phyloP scores from a whole-genome alignment of 306 rosid genomes.

The Arachis stenosperma region DNA sequence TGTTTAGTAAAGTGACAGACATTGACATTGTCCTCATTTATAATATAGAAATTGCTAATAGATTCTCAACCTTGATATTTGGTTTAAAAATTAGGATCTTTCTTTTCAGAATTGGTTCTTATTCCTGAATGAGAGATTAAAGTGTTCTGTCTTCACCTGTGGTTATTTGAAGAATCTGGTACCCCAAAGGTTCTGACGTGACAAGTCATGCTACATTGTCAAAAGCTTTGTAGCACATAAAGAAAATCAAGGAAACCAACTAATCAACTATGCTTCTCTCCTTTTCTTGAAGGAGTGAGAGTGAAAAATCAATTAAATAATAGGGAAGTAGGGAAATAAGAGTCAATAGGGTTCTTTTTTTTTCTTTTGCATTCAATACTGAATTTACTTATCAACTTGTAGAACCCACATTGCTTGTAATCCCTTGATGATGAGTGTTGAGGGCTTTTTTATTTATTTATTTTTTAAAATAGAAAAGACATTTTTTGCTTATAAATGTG shows the following conservation, averaged over 20 bases:
- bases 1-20: neutral
- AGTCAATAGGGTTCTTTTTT: neutral
- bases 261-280: too few species aligned
- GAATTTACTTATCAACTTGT: neutral
- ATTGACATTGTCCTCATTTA: neutral
- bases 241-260: too few species aligned
- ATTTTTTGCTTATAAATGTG: conserved; percentile 7
- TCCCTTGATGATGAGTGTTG: conserved; percentile 21
- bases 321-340: conserved; percentile 22
- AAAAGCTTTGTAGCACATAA: too few species aligned
- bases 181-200: too few species aligned
- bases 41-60: neutral
- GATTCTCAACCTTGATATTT: too few species aligned
- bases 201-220: too few species aligned
- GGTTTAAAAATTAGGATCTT: too few species aligned
- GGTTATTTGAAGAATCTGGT: too few species aligned
- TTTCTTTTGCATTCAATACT: too few species aligned
- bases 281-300: neutral
- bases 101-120: too few species aligned
- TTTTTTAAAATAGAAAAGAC: neutral
- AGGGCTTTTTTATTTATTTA: neutral
- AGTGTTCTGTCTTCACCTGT: too few species aligned
- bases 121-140: too few species aligned
- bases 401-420: conserved; percentile 12
- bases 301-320: conserved; percentile 11